These are phyloP conservation scores for Pinus taeda DNA, from an alignment of 75 land plant species.

Conservation along the genomic window DNA sequence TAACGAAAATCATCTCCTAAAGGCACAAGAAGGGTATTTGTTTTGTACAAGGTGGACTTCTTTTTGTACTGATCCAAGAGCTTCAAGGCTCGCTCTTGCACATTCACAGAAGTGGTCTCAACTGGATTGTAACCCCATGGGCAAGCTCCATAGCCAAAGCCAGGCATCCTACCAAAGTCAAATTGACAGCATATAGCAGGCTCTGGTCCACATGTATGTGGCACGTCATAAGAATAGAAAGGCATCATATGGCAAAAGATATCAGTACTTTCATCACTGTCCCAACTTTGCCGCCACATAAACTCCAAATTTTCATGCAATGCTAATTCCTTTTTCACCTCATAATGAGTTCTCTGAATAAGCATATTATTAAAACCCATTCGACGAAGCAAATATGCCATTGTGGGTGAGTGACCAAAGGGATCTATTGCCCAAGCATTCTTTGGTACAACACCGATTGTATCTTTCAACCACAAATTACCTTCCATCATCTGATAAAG, in stretches of 20 bases:
- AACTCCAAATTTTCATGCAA: constrained; percentile 79
- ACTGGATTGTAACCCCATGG: constrained; percentile 90
- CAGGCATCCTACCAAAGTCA: constrained; percentile 84
- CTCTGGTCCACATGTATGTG: constrained; percentile 99
- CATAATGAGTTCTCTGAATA: constrained; percentile 97
- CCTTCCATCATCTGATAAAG: constrained; percentile 81
- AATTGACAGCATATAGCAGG: constrained; percentile 99
- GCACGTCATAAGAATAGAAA: constrained; percentile 96
- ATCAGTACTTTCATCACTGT: constrained; percentile 77
- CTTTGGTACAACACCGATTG: constrained; percentile 83
- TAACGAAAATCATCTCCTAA: constrained; percentile 99
- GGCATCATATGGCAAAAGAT: constrained; percentile 99
- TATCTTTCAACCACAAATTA: constrained; percentile 90
- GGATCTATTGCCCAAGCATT: constrained; percentile 99
- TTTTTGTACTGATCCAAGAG: constrained; percentile 94
- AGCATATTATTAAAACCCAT: constrained; percentile 99
- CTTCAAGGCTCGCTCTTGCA: constrained; percentile 71
- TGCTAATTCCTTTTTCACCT: constrained; percentile 91
- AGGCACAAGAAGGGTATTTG: constrained; percentile 92
- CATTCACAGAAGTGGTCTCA: constrained; percentile 70
- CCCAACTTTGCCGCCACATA: constrained; percentile 99
- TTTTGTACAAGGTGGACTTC: constrained; percentile 85
- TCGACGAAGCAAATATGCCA: constrained; percentile 95
- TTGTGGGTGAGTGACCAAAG: constrained; percentile 97
- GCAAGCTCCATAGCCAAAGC: constrained; percentile 68